These are phyloP conservation scores for Colletotrichum sp. DNA, from an alignment of 2,329 filamentous ascomycete genomes.

Conservation along the genomic window DNA sequence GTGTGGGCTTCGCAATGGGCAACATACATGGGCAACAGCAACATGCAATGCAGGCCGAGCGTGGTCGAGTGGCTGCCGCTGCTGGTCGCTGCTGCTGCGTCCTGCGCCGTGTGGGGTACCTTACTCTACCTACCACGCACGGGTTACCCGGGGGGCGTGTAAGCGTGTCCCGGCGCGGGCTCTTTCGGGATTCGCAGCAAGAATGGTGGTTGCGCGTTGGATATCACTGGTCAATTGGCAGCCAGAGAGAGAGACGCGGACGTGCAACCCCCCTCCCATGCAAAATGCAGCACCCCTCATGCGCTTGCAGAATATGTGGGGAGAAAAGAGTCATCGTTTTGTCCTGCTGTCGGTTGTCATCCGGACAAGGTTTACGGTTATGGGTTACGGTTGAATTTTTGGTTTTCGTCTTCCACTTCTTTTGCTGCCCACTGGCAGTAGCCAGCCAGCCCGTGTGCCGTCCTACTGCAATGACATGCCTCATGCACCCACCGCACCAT, in stretches of 20 bases:
- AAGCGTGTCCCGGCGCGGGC: not conserved
- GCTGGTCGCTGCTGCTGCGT: not conserved
- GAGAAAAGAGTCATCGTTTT: constrained; percentile 9
- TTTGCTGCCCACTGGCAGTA: not conserved
- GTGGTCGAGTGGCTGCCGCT: not conserved
- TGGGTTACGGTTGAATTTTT: not conserved
- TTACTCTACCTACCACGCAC: not conserved
- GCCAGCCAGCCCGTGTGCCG: no score
- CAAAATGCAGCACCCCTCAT: not conserved
- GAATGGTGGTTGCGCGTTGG: not conserved
- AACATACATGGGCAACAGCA: not conserved
- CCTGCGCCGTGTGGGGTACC: not conserved
- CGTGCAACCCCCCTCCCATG: not conserved
- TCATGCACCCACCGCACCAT: not conserved
- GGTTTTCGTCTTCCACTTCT: not conserved
- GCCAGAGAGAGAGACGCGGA: not conserved
- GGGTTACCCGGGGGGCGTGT: not conserved
- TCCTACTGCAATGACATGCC: constrained; percentile 1
- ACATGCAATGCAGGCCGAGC: not conserved
- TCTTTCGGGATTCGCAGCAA: not conserved
- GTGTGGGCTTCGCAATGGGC: not conserved
- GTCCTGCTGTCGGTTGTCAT: not conserved
- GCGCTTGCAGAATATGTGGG: not conserved
- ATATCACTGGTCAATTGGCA: constrained; percentile 16
- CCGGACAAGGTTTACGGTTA: not conserved